Base-by-base conservation (phyloP, 2,329 filamentous ascomycete species). In the Colletotrichum noveboracense region DNA sequence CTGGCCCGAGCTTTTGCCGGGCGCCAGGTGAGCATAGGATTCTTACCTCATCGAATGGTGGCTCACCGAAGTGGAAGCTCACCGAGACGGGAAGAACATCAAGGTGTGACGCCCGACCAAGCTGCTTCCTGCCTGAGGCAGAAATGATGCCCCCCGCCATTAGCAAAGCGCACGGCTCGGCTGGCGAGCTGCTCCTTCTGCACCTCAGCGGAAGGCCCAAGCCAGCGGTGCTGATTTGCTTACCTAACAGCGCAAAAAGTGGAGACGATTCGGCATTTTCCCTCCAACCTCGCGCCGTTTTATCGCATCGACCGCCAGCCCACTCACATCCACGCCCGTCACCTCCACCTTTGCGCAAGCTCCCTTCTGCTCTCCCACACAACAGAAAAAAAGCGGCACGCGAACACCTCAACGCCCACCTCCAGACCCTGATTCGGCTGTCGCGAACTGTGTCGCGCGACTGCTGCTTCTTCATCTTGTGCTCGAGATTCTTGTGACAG, bases 341-440 rank as follows among this genome's bases (percentile, higher is more conserved):
- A 69, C 74, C 74, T 76, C 74, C 74, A 76, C 74, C 74, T 76
- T 74, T 76, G 74, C 74, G 74, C 74, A 69, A 76, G 74, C 74
- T 76, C 48, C 64, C 74, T 76, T 68, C 38, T 18, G 34, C 74
- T 65, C 58, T 36, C 34, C 58, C 70, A 66, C 74, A 69, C 70
- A 55, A 24, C 56, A 60, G 28, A 64, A 61, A 24, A 76, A 75
- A 76, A 69, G 70, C 64, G 58, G 28, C 74, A 76, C 70, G 70
- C 74, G 70, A 76, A 68, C 28, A 68, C 43, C 38, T 52, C 64
- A 43, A 12, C 56, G 26, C 10, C 61, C 26, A 55, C 62, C 6
- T 34, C 26, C 69, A 26, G n/a, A 62, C 62, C 7, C 43, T 67
- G 56, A 56, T 52, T n/a, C 60, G 43, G 32, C 28, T 69, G 74